Conservation (phyloP, 805 yeast species). For the Myxozyma geophila region DNA sequence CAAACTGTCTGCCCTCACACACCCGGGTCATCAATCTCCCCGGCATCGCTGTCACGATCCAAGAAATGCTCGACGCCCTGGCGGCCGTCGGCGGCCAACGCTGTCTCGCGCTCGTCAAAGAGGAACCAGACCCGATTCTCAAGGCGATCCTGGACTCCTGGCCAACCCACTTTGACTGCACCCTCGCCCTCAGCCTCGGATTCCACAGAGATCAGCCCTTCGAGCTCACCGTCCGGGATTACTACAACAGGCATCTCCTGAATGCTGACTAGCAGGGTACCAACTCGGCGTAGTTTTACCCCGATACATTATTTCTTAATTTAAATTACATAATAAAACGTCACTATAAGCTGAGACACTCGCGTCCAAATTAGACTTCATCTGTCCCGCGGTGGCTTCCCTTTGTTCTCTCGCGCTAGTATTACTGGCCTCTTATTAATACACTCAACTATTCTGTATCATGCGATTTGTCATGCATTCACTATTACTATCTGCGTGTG, state of each 20-base stretch:
- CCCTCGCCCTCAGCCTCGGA: constrained; percentile 22
- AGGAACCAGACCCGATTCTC: constrained; percentile 25
- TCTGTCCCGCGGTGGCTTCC: no score
- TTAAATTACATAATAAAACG: no score
- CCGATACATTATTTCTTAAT: no score
- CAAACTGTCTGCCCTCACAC: constrained; percentile 8
- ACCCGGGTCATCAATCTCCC: constrained; percentile 38
- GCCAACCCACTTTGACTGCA: constrained; percentile 34
- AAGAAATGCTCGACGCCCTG: constrained; percentile 39
- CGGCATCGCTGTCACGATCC: constrained; percentile 37
- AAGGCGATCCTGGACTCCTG: constrained; percentile 37
- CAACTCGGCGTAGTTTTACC: no score
- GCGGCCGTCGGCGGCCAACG: constrained; percentile 35
- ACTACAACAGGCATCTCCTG: background rate
- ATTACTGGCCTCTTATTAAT: no score
- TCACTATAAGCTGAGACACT: no score
- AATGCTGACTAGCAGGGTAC: background rate
- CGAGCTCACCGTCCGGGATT: constrained; percentile 23
- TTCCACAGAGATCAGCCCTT: constrained; percentile 22
- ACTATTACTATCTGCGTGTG: no score
- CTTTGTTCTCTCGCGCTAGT: no score
- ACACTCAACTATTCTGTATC: no score
- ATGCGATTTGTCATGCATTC: no score
- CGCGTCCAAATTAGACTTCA: no score
- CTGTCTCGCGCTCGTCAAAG: constrained; percentile 26